These are phyloP conservation scores for Vitis rotundifolia DNA, from an alignment of 164 flowering plant species.

Conservation along the genomic window DNA sequence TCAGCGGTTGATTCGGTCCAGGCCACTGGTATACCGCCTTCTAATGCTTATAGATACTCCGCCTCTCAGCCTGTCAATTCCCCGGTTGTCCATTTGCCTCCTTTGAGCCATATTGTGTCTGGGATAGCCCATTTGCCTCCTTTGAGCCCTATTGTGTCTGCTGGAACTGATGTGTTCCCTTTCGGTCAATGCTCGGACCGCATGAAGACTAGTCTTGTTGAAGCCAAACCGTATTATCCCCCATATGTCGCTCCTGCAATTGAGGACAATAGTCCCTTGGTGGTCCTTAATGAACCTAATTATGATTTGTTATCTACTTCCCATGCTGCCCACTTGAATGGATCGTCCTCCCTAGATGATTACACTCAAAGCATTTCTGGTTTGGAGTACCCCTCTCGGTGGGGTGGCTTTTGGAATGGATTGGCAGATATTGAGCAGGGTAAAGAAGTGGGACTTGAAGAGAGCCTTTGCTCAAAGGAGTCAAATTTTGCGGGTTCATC, in stretches of 20 bases:
- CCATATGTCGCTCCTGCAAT: slow-evolving; percentile 21
- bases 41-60: slow-evolving; percentile 11
- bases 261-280: slow-evolving; percentile 12
- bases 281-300: slow-evolving; percentile 15
- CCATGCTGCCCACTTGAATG: slow-evolving; percentile 8
- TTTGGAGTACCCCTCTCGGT: slow-evolving; percentile 19
- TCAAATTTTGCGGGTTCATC: slow-evolving; percentile 16
- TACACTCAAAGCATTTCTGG: slow-evolving; percentile 24
- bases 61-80: slow-evolving; percentile 7
- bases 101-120: slow-evolving; percentile 4
- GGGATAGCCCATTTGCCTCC: slow-evolving; percentile 10
- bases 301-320: slow-evolving; percentile 25
- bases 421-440: slow-evolving; percentile 22
- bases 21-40: neutral
- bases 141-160: slow-evolving; percentile 4
- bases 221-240: slow-evolving; percentile 28
- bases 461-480: slow-evolving; percentile 22
- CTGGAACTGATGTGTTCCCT: slow-evolving; percentile 12
- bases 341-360: slow-evolving; percentile 16
- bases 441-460: slow-evolving; percentile 15
- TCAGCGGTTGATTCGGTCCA: slow-evolving; percentile 11
- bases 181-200: slow-evolving; percentile 11
- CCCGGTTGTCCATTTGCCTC: slow-evolving; percentile 10
- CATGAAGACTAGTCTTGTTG: slow-evolving; percentile 9
- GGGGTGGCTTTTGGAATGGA: slow-evolving; percentile 34